These are phyloP conservation scores for Podila minutissima DNA, from an alignment of 192 early-diverging fungal genomes.

Conservation along the genomic window DNA sequence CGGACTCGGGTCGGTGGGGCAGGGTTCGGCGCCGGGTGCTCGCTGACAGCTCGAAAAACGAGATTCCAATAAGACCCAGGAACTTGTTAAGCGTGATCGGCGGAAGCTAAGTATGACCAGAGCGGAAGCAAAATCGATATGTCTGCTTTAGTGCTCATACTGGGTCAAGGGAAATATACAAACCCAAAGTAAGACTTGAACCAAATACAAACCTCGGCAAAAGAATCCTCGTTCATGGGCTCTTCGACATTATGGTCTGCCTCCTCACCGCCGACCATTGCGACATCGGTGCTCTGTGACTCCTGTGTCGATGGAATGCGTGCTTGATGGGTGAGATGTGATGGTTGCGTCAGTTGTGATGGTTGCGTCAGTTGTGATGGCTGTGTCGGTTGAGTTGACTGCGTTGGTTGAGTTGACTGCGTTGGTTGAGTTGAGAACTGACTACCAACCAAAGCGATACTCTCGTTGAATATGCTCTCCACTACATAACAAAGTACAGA, in stretches of 20 bases:
- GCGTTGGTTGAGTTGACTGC: neutral
- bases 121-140: neutral
- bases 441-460: neutral
- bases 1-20: neutral
- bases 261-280: neutral
- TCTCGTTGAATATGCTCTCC: neutral
- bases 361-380: neutral
- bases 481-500: neutral
- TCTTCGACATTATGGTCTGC: neutral
- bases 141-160: neutral
- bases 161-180: too few relatives aligned
- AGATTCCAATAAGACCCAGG: slow-evolving; percentile 28
- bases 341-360: neutral
- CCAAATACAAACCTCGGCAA: neutral
- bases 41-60: slow-evolving; percentile 37
- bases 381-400: neutral
- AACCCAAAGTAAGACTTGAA: too few relatives aligned
- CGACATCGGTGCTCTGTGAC: neutral
- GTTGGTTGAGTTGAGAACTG: neutral
- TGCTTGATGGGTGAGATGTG: neutral
- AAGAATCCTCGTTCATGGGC: neutral
- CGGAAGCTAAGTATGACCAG: slow-evolving; percentile 10
- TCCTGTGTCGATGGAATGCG: neutral
- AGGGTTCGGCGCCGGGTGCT: slow-evolving; percentile 40
- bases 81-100: slow-evolving; percentile 38